Conservation (phyloP, 208 protist species). For the Acanthamoeba castellanii region DNA sequence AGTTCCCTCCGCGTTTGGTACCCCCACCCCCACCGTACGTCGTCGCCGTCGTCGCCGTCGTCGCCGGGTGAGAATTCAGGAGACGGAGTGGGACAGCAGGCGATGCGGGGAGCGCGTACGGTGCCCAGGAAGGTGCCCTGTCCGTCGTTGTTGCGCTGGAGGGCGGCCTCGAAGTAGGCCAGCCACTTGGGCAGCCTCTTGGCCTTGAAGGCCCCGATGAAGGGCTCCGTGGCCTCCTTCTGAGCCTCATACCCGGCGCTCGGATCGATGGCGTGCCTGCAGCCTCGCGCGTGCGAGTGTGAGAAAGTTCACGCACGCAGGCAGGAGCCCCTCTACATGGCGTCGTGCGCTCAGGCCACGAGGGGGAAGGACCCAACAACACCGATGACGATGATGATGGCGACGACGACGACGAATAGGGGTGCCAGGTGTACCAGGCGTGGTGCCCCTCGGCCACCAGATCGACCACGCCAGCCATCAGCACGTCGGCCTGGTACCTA, state of each 20-base stretch:
- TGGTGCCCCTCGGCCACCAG: slow-evolving; percentile 7
- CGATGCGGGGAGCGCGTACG: background rate
- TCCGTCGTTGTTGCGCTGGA: slow-evolving; percentile 18
- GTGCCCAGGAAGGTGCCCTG: background rate
- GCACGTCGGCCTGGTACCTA: background rate
- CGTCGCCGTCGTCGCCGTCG: no score
- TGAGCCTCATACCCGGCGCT: background rate
- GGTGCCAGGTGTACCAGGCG: slow-evolving; percentile 53
- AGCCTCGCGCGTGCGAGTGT: no score
- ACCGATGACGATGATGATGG: no score
- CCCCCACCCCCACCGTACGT: no score
- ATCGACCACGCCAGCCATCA: slow-evolving; percentile 33
- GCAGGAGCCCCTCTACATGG: background rate
- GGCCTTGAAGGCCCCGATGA: background rate
- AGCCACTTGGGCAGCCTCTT: slow-evolving; percentile 47
- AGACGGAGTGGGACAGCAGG: background rate
- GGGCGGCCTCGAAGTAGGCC: slow-evolving; percentile 37
- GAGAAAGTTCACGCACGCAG: background rate
- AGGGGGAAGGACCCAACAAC: no score
- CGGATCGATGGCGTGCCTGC: slow-evolving; percentile 15
- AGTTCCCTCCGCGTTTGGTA: no score
- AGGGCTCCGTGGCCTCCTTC: slow-evolving; percentile 10
- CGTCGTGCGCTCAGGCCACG: background rate
- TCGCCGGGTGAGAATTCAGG: no score
- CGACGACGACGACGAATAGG: no score